Base-by-base conservation (phyloP, 2,329 filamentous ascomycete species). In the Parascedosporium putredinis region DNA sequence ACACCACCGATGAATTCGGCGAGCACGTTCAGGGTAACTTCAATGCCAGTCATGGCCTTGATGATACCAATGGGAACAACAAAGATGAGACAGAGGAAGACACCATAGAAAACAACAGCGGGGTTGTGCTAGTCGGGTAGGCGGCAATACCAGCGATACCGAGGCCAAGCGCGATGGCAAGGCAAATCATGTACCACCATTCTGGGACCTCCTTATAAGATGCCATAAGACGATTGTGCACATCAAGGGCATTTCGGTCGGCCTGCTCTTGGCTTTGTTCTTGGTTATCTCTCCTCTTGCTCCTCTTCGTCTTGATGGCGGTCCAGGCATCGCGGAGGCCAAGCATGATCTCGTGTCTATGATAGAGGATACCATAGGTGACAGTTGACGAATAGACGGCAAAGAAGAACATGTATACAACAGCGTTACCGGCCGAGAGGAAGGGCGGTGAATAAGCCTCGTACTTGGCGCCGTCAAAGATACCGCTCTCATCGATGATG, bases 1-100 rank as follows among this genome's bases (percentile, higher is more conserved):
- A 63, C 61, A 3, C 71, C 71, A n/a, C 67, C 70, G 10, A 74
- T 69, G 29, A 73, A 67, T 57, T 73, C 70, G n/a, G 70, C 67
- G 7, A 75, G 53, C 1, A 74, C 70, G 48, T 73, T 72, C 20
- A 72, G 59, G 2, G 63, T 65, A 14, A 68, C 62, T 31, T 66
- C 59, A 16, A 67, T 60, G 0, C 67, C 68, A 0, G 69, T 74
- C 34, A 67, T 73, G 24, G 69, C 63, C 22, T 60, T 58, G 45
- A 72, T 64, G 34, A 74, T 69, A 3, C 71, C 71, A 3, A 69
- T 59, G 0, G 70, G 71, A 0, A 74, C 56, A 12, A 72, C 62
- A 40, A 74, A 67, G 18, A 73, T 52, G 5, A 71, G 52, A 34
- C 65, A 67, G 4, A 73, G 56, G 1, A 59, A 55, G 24, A 73